Evolutionary conservation across 1,284 basidiomycete genomes (phyloP).

Genomic region (Ceratobasidium sp.): DNA sequence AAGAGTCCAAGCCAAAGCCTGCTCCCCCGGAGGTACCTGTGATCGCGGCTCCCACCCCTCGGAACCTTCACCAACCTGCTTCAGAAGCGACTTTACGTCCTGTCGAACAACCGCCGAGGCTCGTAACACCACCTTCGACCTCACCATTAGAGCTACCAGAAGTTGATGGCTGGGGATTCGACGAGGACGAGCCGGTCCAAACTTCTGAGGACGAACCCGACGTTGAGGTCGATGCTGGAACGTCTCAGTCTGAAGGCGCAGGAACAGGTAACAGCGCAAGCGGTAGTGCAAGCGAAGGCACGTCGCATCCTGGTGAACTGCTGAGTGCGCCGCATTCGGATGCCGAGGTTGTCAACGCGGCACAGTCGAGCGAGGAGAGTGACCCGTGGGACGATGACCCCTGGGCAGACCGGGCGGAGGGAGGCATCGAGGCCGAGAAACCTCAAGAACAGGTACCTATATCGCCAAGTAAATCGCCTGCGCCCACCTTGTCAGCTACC

Average conservation of each 20-base stretch:
- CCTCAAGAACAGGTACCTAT: constrained; percentile 1
- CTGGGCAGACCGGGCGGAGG: constrained; percentile 22
- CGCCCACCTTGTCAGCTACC: constrained; percentile 25
- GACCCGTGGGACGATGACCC: constrained; percentile 42
- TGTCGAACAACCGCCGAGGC: constrained; percentile 32
- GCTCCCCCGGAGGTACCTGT: constrained; percentile 2
- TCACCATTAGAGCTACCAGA: constrained; percentile 38
- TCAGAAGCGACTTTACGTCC: constrained; percentile 7
- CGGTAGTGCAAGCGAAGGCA: constrained; percentile 27
- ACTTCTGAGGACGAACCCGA: constrained; percentile 31
- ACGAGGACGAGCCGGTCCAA: constrained; percentile 46
- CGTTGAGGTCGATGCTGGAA: constrained; percentile 28
- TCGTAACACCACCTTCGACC: constrained; percentile 25
- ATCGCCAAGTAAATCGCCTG: constrained; percentile 38
- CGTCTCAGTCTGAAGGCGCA: constrained; percentile 35
- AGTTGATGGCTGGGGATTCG: constrained; percentile 51
- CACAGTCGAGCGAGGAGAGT: constrained; percentile 36
- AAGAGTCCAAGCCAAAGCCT: constrained; percentile 46
- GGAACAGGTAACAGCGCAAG: constrained; percentile 26
- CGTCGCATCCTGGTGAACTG: constrained; percentile 31
- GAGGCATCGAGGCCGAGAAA: not conserved
- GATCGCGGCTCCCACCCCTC: constrained; percentile 24
- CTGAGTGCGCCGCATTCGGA: constrained; percentile 33
- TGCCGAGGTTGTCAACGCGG: constrained; percentile 30
- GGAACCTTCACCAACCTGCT: constrained; percentile 8